These are phyloP conservation scores for Gymnopilus dilepis DNA, from an alignment of 768 basidiomycete genomes.

Conservation along the genomic window DNA sequence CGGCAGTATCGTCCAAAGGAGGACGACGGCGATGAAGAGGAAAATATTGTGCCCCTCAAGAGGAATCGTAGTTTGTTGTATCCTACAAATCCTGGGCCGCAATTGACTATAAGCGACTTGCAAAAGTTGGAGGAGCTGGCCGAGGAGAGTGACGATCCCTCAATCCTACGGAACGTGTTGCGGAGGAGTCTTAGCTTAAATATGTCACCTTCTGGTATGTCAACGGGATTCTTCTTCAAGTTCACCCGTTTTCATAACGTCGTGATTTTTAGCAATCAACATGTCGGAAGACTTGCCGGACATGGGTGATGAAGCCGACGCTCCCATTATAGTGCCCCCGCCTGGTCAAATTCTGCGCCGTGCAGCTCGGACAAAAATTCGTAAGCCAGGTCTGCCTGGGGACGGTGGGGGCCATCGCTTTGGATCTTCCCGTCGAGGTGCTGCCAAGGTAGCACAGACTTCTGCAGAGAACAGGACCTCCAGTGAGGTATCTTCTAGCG, in stretches of 20 bases:
- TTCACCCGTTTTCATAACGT: constrained; percentile 4
- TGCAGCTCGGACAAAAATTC: constrained; percentile 93
- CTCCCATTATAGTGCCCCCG: constrained; percentile 89
- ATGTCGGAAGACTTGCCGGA: constrained; percentile 71
- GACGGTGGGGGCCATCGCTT: constrained; percentile 89
- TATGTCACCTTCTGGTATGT: constrained; percentile 82
- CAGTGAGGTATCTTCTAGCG: constrained; percentile 74
- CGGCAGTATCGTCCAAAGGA: constrained; percentile 88
- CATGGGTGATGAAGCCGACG: constrained; percentile 80
- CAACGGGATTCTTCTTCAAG: constrained; percentile 22
- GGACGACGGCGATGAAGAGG: constrained; percentile 77
- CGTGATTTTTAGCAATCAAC: constrained; percentile 55
- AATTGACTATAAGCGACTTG: constrained; percentile 92
- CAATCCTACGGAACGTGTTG: constrained; percentile 76
- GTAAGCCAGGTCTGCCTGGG: constrained; percentile 77
- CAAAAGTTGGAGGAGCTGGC: constrained; percentile 93
- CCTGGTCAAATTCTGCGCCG: constrained; percentile 91
- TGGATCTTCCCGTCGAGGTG: constrained; percentile 50
- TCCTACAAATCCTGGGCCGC: constrained; percentile 68
- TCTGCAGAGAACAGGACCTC: constrained; percentile 59
- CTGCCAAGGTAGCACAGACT: constrained; percentile 31
- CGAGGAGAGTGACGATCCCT: constrained; percentile 88
- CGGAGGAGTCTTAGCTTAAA: constrained; percentile 90
- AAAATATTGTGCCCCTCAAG: constrained; percentile 66
- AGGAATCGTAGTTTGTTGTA: constrained; percentile 73